Percentiles rank a stretch among this genome's conserved stretches.
phyloP scores from a whole-genome alignment of 2,329 filamentous ascomycete genomes.

The Ophiosphaerella narmari region DNA sequence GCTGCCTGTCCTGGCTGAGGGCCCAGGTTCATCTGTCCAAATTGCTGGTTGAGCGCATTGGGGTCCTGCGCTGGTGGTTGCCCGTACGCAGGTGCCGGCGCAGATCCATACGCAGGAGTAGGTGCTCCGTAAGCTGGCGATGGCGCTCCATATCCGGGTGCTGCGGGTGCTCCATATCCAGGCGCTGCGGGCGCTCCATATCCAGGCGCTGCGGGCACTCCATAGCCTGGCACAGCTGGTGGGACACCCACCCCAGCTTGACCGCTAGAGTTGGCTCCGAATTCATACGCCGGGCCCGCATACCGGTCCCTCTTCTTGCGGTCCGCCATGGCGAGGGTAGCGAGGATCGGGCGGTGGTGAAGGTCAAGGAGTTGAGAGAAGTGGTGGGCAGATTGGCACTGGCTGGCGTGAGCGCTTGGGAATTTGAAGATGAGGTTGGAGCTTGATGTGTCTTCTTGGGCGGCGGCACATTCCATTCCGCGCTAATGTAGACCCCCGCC shows the following conservation, averaged over 20 bases:
- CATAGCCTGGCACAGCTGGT: slow-evolving; percentile 21
- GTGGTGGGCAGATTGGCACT: slow-evolving; percentile 11
- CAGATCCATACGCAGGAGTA: slow-evolving; percentile 39
- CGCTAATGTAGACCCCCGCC: slow-evolving; percentile 29
- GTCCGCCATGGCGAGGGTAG: slow-evolving; percentile 38
- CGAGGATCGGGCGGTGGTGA: slow-evolving; percentile 10
- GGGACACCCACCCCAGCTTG: slow-evolving; percentile 54
- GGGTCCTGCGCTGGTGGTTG: slow-evolving; percentile 62
- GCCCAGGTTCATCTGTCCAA: slow-evolving; percentile 76
- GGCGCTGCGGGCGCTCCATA: slow-evolving; percentile 44
- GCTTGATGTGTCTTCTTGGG: slow-evolving; percentile 46
- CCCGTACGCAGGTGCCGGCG: slow-evolving; percentile 33
- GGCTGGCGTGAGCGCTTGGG: slow-evolving; percentile 18
- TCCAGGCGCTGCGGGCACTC: slow-evolving; percentile 45
- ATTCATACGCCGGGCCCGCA: slow-evolving; percentile 92
- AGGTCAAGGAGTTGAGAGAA: slow-evolving; percentile 8
- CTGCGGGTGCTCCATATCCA: slow-evolving; percentile 46
- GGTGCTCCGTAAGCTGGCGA: slow-evolving; percentile 45
- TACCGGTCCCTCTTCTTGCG: slow-evolving; percentile 91
- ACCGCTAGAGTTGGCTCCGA: slow-evolving; percentile 80
- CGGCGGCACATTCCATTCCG: slow-evolving; percentile 36
- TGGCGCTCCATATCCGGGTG: slow-evolving; percentile 42
- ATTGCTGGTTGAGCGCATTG: slow-evolving; percentile 71
- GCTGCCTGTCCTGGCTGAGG: slow-evolving; percentile 51
- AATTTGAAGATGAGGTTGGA: slow-evolving; percentile 30